Evolutionary conservation across 768 basidiomycete genomes (phyloP).

Genomic region (Paxillus ammoniavirescens): DNA sequence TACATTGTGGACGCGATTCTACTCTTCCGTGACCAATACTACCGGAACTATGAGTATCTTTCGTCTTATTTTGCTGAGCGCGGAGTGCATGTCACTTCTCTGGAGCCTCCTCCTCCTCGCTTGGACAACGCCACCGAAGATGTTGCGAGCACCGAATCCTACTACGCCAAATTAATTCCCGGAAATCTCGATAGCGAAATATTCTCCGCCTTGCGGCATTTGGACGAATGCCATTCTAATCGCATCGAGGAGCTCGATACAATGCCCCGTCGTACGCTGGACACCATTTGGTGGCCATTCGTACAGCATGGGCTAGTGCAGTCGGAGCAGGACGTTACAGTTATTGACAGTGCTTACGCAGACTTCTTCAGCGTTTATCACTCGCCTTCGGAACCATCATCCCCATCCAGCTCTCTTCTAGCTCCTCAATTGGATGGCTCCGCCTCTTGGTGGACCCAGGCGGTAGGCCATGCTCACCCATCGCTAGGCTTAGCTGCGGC

Average conservation of each 20-base stretch:
- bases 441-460: conserved; percentile 98
- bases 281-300: conserved; percentile 96
- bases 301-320: conserved; percentile 82
- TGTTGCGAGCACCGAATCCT: conserved; percentile 54
- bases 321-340: conserved; percentile 70
- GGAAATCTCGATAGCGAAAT: conserved; percentile 37
- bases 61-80: conserved; percentile 74
- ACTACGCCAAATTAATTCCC: conserved; percentile 59
- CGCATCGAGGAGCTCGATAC: conserved; percentile 73
- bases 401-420: conserved; percentile 36
- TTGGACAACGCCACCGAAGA: conserved; percentile 46
- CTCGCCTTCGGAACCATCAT: conserved; percentile 19
- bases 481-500: conserved; percentile 84
- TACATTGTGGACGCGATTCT: conserved; percentile 84
- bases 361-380: conserved; percentile 84
- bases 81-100: conserved; percentile 51
- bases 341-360: conserved; percentile 86
- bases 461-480: conserved; percentile 79
- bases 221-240: conserved; percentile 61
- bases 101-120: conserved; percentile 59
- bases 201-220: conserved; percentile 47
- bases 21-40: conserved; percentile 83
- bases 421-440: conserved; percentile 83
- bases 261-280: conserved; percentile 75
- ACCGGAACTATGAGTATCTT: conserved; percentile 85